Percentiles rank a stretch among this genome's conserved stretches.
Evolutionary conservation across 2,329 filamentous ascomycete species (phyloP).

Genomic region (Chrysosphaeria jannelii): DNA sequence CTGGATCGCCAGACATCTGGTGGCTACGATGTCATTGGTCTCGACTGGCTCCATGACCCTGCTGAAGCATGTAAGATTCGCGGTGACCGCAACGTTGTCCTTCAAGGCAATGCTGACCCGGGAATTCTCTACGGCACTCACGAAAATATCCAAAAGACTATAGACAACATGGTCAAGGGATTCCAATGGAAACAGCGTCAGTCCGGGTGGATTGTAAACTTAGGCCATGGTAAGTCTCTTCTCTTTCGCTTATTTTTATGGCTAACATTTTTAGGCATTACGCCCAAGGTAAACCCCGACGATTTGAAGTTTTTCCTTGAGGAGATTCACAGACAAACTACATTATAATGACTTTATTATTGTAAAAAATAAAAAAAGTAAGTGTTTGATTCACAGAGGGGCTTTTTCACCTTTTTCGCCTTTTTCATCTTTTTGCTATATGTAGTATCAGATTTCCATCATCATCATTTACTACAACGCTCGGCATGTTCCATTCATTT

Average conservation of each 20-base stretch:
- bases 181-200: constrained; percentile 48
- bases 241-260: neutral
- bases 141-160: constrained; percentile 51
- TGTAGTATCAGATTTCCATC: too few species aligned
- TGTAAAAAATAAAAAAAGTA: too few species aligned
- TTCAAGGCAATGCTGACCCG: constrained; percentile 91
- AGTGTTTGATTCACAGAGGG: too few species aligned
- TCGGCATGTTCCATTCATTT: too few species aligned
- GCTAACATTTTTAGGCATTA: constrained; percentile 43
- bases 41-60: constrained; percentile 87
- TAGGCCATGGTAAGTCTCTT: constrained; percentile 82
- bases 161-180: constrained; percentile 63
- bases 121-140: constrained; percentile 69
- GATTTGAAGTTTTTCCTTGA: constrained; percentile 82
- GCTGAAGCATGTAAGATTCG: constrained; percentile 57
- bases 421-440: too few species aligned
- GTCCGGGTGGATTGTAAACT: constrained; percentile 86
- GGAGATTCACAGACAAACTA: constrained; percentile 51
- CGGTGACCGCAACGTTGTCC: constrained; percentile 37
- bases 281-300: constrained; percentile 78
- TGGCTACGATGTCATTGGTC: constrained; percentile 75
- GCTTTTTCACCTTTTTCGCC: too few species aligned
- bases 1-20: constrained; percentile 22
- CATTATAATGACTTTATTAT: too few species aligned
- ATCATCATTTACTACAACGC: too few species aligned